Conservation (phyloP, 176 grass and related monocot species). For the Musa acuminata region DNA sequence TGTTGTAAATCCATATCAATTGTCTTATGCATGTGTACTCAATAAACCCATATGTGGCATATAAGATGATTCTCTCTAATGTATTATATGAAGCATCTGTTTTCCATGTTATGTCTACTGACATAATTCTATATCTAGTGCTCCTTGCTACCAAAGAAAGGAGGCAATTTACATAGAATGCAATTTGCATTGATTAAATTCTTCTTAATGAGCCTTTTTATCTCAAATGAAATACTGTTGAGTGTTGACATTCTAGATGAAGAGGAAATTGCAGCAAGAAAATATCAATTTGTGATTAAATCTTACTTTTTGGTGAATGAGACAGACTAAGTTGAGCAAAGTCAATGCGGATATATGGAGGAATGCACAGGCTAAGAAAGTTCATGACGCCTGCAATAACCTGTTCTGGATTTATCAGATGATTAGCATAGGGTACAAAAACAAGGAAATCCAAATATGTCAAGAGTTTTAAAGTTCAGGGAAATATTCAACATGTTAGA, state of each 20-base stretch:
- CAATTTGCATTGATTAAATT: neutral
- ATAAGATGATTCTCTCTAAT: too few relatives aligned
- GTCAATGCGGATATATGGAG: slow-evolving; percentile 81
- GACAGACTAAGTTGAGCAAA: slow-evolving; percentile 62
- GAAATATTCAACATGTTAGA: neutral
- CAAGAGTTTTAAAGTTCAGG: neutral
- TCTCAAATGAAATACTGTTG: neutral
- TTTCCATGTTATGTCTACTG: too few relatives aligned
- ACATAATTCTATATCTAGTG: too few relatives aligned
- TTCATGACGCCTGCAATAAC: slow-evolving; percentile 65
- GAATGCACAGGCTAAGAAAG: slow-evolving; percentile 58
- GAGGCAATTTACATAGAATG: too few relatives aligned
- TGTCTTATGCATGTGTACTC: too few relatives aligned
- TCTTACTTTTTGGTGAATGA: slow-evolving; percentile 71
- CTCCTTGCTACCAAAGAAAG: too few relatives aligned
- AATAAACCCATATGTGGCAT: too few relatives aligned
- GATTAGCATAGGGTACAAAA: neutral
- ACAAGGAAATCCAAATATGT: neutral
- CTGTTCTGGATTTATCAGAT: slow-evolving; percentile 29
- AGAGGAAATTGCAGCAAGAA: neutral
- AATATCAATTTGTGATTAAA: slow-evolving; percentile 11
- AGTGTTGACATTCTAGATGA: neutral
- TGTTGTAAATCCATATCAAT: too few relatives aligned
- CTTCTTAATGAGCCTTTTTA: neutral
- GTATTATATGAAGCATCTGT: too few relatives aligned